Percentiles rank a stretch among this genome's conserved stretches.
These are phyloP conservation scores for Neophaeococcomyces aloes DNA, from an alignment of 2,329 filamentous ascomycete genomes.

Conservation along the genomic window DNA sequence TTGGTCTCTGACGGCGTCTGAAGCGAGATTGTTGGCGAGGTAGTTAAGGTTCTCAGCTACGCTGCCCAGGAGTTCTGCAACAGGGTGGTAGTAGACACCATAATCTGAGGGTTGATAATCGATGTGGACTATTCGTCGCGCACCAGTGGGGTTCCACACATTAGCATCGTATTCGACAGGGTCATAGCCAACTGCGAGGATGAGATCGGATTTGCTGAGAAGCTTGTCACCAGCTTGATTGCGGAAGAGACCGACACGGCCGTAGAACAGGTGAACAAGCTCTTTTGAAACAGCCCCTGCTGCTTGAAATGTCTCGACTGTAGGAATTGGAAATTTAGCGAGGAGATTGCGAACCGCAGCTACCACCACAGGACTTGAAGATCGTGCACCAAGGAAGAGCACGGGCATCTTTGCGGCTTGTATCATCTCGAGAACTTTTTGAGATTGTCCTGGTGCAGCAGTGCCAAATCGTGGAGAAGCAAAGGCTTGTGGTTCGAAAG, in stretches of 20 bases:
- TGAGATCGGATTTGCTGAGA: conserved; percentile 34
- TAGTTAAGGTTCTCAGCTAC: conserved; percentile 33
- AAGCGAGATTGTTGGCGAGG: conserved; percentile 26
- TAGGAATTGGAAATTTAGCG: conserved; percentile 33
- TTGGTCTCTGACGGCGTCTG: conserved; percentile 29
- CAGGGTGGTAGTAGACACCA: conserved; percentile 33
- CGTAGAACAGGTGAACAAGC: conserved; percentile 36
- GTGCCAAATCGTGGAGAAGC: conserved; percentile 33
- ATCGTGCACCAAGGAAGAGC: conserved; percentile 37
- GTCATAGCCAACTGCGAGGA: conserved; percentile 39
- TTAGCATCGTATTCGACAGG: conserved; percentile 40
- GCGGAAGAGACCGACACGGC: conserved; percentile 39
- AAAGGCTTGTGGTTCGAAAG: conserved; percentile 33
- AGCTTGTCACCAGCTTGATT: conserved; percentile 41
- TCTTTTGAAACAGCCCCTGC: conserved; percentile 38
- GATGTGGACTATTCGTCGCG: conserved; percentile 35
- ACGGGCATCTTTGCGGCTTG: conserved; percentile 32
- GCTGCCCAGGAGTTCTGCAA: conserved; percentile 35
- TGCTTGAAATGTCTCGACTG: conserved; percentile 43
- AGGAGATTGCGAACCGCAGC: conserved; percentile 34
- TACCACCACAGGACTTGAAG: conserved; percentile 33
- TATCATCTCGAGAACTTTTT: conserved; percentile 28
- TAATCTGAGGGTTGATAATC: conserved; percentile 33
- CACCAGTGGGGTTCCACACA: conserved; percentile 34
- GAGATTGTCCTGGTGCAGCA: conserved; percentile 26